Evolutionary conservation across 164 flowering plant genomes (phyloP).

Genomic region (Aristolochia californica): DNA sequence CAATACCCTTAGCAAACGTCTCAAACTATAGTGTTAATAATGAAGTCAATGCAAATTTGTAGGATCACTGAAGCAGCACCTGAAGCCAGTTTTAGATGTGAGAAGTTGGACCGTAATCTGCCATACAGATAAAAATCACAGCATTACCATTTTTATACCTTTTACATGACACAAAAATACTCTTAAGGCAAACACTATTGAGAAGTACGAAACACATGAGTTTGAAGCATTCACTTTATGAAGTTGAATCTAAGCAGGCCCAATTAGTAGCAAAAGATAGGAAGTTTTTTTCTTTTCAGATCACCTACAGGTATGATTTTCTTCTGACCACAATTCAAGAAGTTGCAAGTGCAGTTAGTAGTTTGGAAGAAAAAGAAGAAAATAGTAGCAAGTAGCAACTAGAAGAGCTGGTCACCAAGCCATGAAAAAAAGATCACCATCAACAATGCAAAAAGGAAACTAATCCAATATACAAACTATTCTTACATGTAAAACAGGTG

Average conservation of each 20-base stretch:
- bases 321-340: no score
- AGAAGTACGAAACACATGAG: no score
- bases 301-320: no score
- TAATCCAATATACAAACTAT: neutral
- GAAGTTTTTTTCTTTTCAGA: no score
- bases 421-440: neutral
- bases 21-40: conserved; percentile 7
- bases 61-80: conserved; percentile 31
- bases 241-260: conserved; percentile 2
- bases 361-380: no score
- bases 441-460: neutral
- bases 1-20: conserved; percentile 4
- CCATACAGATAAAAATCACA: conserved; percentile 4
- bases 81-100: conserved; percentile 97
- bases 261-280: neutral
- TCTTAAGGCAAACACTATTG: no score
- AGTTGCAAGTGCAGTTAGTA: no score
- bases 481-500: conserved; percentile 78
- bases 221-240: no score
- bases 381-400: no score
- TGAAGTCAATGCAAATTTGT: neutral
- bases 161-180: no score
- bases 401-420: neutral
- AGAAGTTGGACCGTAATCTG: conserved; percentile 95
- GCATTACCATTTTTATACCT: no score